Conservation (phyloP, 768 basidiomycete genomes). For the Leccinum subgranulosum region DNA sequence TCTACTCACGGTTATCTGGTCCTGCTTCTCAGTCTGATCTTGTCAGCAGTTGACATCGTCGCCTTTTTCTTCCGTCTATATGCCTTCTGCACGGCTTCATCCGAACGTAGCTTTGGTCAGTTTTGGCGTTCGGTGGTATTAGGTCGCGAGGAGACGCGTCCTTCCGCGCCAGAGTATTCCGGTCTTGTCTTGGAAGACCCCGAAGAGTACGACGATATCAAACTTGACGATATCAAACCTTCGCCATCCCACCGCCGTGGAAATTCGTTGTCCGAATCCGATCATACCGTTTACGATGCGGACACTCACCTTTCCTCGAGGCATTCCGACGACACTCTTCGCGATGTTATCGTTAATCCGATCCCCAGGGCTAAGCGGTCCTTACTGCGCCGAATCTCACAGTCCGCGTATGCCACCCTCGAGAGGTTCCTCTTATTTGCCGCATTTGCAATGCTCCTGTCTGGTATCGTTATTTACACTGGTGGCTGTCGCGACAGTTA, state of each 20-base stretch:
- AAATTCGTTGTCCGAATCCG: slow-evolving; percentile 53
- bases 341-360: slow-evolving; percentile 34
- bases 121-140: slow-evolving; percentile 62
- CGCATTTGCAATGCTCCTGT: slow-evolving; percentile 61
- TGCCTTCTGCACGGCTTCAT: slow-evolving; percentile 42
- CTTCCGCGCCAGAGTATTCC: slow-evolving; percentile 46
- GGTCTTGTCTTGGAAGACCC: slow-evolving; percentile 54
- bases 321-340: slow-evolving; percentile 59
- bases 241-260: slow-evolving; percentile 32
- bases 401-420: slow-evolving; percentile 46
- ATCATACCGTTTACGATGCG: slow-evolving; percentile 49
- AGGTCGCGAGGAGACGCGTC: slow-evolving; percentile 37
- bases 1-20: slow-evolving; percentile 59
- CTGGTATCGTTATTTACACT: slow-evolving; percentile 78
- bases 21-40: slow-evolving; percentile 41
- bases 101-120: slow-evolving; percentile 42
- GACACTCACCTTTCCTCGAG: slow-evolving; percentile 40
- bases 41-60: slow-evolving; percentile 56
- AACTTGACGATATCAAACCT: slow-evolving; percentile 41
- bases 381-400: slow-evolving; percentile 42
- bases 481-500: slow-evolving; percentile 82
- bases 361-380: slow-evolving; percentile 14
- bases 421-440: slow-evolving; percentile 70
- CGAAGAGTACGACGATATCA: slow-evolving; percentile 49
- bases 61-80: slow-evolving; percentile 49